Conservation (phyloP, 2,329 filamentous ascomycete species). For the Curvularia spicifera region DNA sequence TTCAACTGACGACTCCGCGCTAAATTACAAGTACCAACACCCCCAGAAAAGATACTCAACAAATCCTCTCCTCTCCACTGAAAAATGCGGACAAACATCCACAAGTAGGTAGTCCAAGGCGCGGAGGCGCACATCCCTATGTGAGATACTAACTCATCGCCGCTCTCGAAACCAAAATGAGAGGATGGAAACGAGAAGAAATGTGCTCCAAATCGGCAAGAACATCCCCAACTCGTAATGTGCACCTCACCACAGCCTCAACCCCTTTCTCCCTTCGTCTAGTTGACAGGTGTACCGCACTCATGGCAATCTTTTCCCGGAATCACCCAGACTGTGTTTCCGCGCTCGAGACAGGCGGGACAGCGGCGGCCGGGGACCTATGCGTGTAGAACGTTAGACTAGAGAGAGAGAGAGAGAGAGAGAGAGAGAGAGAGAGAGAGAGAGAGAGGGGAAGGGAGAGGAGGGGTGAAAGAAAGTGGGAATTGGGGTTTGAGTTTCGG, state of each 20-base stretch:
- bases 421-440: background rate
- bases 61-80: background rate
- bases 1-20: background rate
- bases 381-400: background rate
- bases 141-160: background rate
- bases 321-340: constrained; percentile 51
- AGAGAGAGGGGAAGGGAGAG: too few species aligned
- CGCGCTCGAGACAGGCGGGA: constrained; percentile 49
- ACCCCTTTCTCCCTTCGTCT: background rate
- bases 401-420: background rate
- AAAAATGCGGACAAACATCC: background rate
- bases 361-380: constrained; percentile 51
- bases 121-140: background rate
- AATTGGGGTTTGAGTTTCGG: background rate
- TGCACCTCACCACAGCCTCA: too few species aligned
- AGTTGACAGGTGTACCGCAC: constrained; percentile 51
- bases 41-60: background rate
- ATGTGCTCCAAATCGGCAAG: too few species aligned
- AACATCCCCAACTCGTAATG: too few species aligned
- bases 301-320: constrained; percentile 50
- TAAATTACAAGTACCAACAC: background rate
- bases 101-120: background rate
- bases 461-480: too few species aligned
- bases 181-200: too few species aligned
- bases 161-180: too few species aligned